Percentiles rank a stretch among this genome's conserved stretches.
Conservation (phyloP, 805 yeast genomes). For the Starmerella stellata region DNA sequence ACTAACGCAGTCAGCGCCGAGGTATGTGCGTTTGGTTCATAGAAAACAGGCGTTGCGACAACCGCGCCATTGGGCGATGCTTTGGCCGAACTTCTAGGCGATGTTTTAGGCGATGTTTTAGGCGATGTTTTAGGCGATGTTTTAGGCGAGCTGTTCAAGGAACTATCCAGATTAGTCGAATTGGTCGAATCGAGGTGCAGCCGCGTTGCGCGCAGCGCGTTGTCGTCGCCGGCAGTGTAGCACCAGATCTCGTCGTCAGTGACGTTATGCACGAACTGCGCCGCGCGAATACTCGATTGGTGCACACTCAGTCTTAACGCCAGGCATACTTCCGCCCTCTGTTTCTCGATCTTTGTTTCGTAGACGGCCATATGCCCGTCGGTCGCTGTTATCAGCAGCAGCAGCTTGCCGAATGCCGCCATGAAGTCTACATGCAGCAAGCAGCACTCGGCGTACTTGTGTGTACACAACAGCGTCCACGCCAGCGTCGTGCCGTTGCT, state of each 20-base stretch:
- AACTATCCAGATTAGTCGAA: too few species aligned
- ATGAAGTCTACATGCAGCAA: conserved; percentile 43
- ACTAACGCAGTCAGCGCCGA: conserved; percentile 64
- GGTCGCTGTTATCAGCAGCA: conserved; percentile 48
- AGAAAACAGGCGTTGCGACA: conserved; percentile 17
- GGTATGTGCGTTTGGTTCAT: conserved; percentile 47
- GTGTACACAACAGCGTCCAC: conserved; percentile 27
- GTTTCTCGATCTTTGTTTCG: conserved; percentile 19
- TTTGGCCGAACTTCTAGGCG: too few species aligned
- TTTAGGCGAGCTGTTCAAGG: too few species aligned
- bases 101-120: too few species aligned
- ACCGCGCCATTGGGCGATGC: too few species aligned
- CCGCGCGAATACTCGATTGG: conserved; percentile 65
- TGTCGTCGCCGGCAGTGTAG: conserved; percentile 86
- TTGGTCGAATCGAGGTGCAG: conserved; percentile 15
- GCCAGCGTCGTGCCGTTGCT: conserved; percentile 16
- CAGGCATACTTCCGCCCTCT: too few species aligned
- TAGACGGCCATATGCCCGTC: conserved; percentile 64
- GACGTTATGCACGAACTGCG: conserved; percentile 23
- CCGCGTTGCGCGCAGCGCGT: conserved; percentile 35
- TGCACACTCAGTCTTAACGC: conserved; percentile 36
- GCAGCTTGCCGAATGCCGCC: conserved; percentile 18
- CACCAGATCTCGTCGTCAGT: conserved; percentile 20
- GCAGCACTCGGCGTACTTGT: conserved; percentile 57
- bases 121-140: too few species aligned